Evolutionary conservation across 1,284 basidiomycete genomes (phyloP).

Genomic region (Retiboletus flavoniger): DNA sequence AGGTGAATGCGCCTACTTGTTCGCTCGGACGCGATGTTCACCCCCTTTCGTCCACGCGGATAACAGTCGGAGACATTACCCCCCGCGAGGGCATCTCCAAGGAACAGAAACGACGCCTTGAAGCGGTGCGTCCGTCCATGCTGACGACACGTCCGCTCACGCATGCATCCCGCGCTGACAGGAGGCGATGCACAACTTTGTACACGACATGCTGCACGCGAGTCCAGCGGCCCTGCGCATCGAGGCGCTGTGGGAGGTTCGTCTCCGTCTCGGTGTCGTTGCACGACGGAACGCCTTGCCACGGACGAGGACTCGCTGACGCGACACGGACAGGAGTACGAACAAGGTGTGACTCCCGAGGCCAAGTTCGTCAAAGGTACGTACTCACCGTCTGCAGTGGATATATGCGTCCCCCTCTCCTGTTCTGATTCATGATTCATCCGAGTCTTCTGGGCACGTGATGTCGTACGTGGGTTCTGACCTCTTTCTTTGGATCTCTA

Average conservation of each 20-base stretch:
- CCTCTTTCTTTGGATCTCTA: not conserved
- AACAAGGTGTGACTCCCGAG: conserved; percentile 78
- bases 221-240: conserved; percentile 79
- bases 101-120: conserved; percentile 75
- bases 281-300: too few relatives aligned
- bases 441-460: too few relatives aligned
- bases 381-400: conserved; percentile 10
- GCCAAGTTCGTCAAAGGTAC: conserved; percentile 90
- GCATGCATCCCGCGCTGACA: conserved; percentile 30
- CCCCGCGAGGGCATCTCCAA: conserved; percentile 86
- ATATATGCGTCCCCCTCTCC: conserved; percentile 1
- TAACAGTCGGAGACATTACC: conserved; percentile 86
- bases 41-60: not conserved
- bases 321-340: conserved; percentile 83
- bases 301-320: too few relatives aligned
- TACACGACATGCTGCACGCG: conserved; percentile 85
- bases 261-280: conserved; percentile 22
- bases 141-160: not conserved
- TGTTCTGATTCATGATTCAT: too few relatives aligned
- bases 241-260: conserved; percentile 75
- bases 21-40: not conserved
- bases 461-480: not conserved
- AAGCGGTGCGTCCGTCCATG: conserved; percentile 48
- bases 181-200: conserved; percentile 90
- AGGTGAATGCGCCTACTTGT: conserved; percentile 38